Percentiles rank a stretch among this genome's conserved stretches.
phyloP scores from a whole-genome alignment of 176 grass and related monocot species.

The Bonia amplexicaulis region DNA sequence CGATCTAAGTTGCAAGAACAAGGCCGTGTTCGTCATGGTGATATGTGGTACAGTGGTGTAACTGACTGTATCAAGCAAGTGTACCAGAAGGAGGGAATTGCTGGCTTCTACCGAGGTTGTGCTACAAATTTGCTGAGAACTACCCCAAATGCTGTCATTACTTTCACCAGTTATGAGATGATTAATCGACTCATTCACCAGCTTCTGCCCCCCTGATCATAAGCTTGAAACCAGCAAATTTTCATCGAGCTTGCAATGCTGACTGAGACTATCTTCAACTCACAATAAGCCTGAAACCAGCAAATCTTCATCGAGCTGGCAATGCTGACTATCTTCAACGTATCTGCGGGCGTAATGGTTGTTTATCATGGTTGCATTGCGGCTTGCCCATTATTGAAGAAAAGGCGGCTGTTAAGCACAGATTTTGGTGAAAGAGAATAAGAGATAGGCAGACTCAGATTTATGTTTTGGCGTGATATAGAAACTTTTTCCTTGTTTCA shows the following conservation, averaged over 20 bases:
- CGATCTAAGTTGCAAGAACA: conserved; percentile 84
- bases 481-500: neutral
- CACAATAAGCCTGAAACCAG: neutral
- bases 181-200: conserved; percentile 53
- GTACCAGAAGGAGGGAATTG: conserved; percentile 51
- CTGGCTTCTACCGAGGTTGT: conserved; percentile 78
- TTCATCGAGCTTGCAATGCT: neutral
- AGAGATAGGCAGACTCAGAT: neutral
- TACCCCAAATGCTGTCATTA: conserved; percentile 79
- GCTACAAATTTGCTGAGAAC: conserved; percentile 81
- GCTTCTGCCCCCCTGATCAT: conserved; percentile 31
- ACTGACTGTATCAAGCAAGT: conserved; percentile 73
- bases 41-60: conserved; percentile 45
- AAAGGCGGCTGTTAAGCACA: conserved; percentile 9
- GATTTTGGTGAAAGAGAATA: conserved; percentile 19
- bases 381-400: conserved; percentile 4
- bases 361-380: conserved; percentile 9
- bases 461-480: neutral
- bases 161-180: conserved; percentile 88
- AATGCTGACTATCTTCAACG: neutral
- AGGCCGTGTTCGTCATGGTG: conserved; percentile 39
- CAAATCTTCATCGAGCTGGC: neutral
- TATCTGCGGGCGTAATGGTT: neutral
- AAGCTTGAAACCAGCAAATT: neutral
- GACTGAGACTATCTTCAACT: neutral